Evolutionary conservation across 1,284 basidiomycete species (phyloP), one percentile per base, ranked within the genome.

Genomic region (Mycena citricolor): DNA sequence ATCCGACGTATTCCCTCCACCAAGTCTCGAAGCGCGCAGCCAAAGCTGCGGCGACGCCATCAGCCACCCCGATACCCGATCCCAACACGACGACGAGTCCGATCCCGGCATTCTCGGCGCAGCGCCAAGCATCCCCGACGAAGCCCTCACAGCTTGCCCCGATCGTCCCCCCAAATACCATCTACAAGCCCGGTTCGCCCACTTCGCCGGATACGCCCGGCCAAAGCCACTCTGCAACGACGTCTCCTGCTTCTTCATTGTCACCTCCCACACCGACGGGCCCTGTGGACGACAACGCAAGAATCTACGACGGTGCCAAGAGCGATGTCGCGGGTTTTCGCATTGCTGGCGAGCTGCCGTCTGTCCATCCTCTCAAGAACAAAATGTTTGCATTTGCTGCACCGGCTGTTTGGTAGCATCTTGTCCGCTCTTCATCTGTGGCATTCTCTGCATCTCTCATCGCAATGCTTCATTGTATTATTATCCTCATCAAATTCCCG

Each of bases 1-100:
- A 81, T 47, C 81, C 81, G 0, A 75, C 73, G 0, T 84, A 84
- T 49, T 69, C 74, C 0, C 67, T 83, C 0, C 70, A 76, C 0
- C 73, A 77, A 54, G 74, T 77, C 0, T 81, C 79, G 45, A 77
- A 76, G 56, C 69, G 72, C 20, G 70, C 69, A 2, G 63, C 64
- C 31, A 66, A 64, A 44, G 68, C 67, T 20, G 65, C 68, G 8
- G 62, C 68, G 1, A 72, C 75, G 0, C 61, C 70, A 0, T 65
- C 75, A 5, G 66, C 68, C 4, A 71, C 73, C 0, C 63, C 71
- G 4, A 66, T 78, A n/a, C 76, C 79, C 0, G 74, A 79, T 31
- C 73, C 76, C 1, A 67, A 71, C 8, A 67, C 70, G 13, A 71
- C 68, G 2, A 71, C 74, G 0, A 74, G 72, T 34, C 74, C 72